Conservation (phyloP, 2,329 filamentous ascomycete species). For the Hymenoscyphus occultus region DNA sequence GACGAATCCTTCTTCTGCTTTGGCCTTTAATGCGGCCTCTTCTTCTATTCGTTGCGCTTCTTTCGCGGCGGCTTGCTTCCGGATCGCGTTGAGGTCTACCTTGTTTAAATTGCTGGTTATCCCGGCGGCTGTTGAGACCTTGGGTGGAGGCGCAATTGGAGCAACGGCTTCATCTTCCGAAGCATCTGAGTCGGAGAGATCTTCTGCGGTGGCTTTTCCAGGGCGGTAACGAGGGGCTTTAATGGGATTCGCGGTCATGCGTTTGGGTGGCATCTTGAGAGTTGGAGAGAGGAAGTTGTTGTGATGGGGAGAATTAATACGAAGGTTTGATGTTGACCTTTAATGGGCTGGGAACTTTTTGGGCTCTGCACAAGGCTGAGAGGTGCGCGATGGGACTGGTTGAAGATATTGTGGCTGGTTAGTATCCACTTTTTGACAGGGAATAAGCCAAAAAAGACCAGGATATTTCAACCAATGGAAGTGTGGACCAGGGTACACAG, state of each 20-base stretch:
- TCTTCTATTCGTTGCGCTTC: constrained; percentile 48
- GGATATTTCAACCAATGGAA: too few relatives aligned
- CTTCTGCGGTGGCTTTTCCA: constrained; percentile 66
- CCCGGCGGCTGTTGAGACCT: constrained; percentile 53
- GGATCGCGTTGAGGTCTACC: constrained; percentile 50
- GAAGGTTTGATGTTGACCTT: background rate
- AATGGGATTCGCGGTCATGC: constrained; percentile 89
- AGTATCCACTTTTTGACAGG: too few relatives aligned
- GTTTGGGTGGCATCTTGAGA: constrained; percentile 62
- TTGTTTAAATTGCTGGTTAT: constrained; percentile 53
- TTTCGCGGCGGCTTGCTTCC: constrained; percentile 46
- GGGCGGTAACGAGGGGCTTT: constrained; percentile 80
- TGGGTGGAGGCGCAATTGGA: constrained; percentile 53
- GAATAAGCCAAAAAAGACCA: too few relatives aligned
- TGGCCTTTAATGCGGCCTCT: constrained; percentile 40
- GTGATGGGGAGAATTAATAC: background rate
- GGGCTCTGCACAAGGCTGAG: background rate
- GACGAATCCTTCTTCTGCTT: constrained; percentile 60
- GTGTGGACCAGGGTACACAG: too few relatives aligned
- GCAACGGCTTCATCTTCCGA: constrained; percentile 43
- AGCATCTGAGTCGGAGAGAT: constrained; percentile 46
- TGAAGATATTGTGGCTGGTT: background rate
- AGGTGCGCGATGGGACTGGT: background rate
- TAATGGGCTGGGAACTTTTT: background rate
- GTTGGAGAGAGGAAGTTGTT: background rate